These are phyloP conservation scores for Tulasnella sp. DNA, from an alignment of 768 basidiomycete species.

Conservation along the genomic window DNA sequence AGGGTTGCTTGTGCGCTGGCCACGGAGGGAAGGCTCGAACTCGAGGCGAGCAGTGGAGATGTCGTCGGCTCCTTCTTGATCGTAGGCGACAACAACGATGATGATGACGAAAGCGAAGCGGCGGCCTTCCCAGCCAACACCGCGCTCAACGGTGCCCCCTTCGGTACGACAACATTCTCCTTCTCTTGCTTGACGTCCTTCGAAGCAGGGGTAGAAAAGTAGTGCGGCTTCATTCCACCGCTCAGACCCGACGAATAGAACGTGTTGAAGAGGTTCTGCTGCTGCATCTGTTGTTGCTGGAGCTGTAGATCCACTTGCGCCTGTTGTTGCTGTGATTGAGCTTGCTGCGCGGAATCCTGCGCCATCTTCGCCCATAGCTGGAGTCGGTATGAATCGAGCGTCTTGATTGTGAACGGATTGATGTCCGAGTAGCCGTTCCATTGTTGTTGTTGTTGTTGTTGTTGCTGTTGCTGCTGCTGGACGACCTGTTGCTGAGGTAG, in stretches of 20 bases:
- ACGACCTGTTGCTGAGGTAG: not conserved
- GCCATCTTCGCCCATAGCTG: slow-evolving; percentile 90
- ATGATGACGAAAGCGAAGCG: not conserved
- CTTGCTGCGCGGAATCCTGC: slow-evolving; percentile 34
- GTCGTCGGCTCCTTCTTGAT: not conserved
- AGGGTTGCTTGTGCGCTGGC: slow-evolving; percentile 37
- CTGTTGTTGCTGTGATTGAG: slow-evolving; percentile 23
- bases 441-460: not conserved
- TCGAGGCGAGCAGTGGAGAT: not conserved
- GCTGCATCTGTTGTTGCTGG: slow-evolving; percentile 23
- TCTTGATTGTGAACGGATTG: slow-evolving; percentile 81
- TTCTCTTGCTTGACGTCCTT: not conserved
- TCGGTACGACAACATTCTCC: not conserved
- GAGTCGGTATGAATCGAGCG: slow-evolving; percentile 76
- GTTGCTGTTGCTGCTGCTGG: not conserved
- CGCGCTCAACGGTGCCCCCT: not conserved
- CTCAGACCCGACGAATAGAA: slow-evolving; percentile 13
- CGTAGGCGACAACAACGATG: not conserved
- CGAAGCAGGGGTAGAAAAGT: slow-evolving; percentile 19
- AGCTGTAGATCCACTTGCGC: slow-evolving; percentile 23
- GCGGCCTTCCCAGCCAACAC: slow-evolving; percentile 11
- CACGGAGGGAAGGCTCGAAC: slow-evolving; percentile 23
- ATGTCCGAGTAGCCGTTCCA: slow-evolving; percentile 50
- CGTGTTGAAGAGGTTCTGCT: slow-evolving; percentile 23
- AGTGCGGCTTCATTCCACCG: slow-evolving; percentile 18